These are phyloP conservation scores for Blyttiomyces sp. DNA, from an alignment of 371 early-diverging fungal species.

Conservation along the genomic window DNA sequence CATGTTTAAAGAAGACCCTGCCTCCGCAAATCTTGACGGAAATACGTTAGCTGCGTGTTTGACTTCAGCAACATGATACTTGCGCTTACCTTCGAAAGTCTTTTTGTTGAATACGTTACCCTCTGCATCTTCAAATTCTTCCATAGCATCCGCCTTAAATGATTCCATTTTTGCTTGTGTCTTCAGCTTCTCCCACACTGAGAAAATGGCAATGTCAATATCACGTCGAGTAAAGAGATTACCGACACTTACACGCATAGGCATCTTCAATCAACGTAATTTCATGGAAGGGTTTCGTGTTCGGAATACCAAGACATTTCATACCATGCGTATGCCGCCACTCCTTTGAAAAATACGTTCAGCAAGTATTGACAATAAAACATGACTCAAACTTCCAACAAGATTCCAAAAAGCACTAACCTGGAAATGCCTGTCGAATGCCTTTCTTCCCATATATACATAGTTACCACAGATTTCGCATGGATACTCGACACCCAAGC, in stretches of 20 bases:
- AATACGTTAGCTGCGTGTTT: background rate
- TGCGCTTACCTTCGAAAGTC: constrained; percentile 76
- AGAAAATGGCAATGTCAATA: background rate
- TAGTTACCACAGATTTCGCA: constrained; percentile 98
- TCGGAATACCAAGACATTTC: constrained; percentile 91
- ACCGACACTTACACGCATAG: constrained; percentile 64
- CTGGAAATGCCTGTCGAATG: constrained; percentile 93
- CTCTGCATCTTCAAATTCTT: constrained; percentile 94
- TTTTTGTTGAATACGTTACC: constrained; percentile 98
- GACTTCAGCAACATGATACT: background rate
- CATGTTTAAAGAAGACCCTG: constrained; percentile 76
- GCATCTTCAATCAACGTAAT: constrained; percentile 92
- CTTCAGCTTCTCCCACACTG: constrained; percentile 87
- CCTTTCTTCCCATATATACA: constrained; percentile 95
- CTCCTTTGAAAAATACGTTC: constrained; percentile 52
- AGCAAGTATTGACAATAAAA: background rate
- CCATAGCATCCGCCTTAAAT: constrained; percentile 71
- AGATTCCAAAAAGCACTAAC: constrained; percentile 22
- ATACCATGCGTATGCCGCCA: constrained; percentile 95
- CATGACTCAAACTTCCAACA: background rate
- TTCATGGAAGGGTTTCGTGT: constrained; percentile 90
- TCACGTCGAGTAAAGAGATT: background rate
- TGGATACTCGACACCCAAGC: constrained; percentile 89
- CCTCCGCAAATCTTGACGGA: constrained; percentile 69
- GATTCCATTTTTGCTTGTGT: constrained; percentile 52